Base-by-base conservation (phyloP, 179 eudicot species). In the Amaranthus tricolor region DNA sequence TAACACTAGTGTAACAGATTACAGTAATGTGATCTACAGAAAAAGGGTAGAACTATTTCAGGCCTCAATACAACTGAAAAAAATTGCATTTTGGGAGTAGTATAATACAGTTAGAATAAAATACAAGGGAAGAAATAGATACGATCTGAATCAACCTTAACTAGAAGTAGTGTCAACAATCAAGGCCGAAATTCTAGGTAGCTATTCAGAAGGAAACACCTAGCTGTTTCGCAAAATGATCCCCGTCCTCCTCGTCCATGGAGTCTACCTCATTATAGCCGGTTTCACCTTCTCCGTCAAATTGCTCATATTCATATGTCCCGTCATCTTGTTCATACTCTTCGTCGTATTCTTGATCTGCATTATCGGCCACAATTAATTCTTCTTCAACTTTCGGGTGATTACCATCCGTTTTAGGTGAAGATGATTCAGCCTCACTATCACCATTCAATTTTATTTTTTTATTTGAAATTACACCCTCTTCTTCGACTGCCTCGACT, bases 161-260 rank as follows among this genome's bases (percentile, higher is more conserved):
- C 66, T 54, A 77, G 77, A 73, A 77, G 62, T 45, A 78, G 16
- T 6, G 31, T 45, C 45, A 19, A 43, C 14, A 31, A 73, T 10
- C 66, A 71, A 64, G 45, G 59, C 20, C 6, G 47, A 43, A 24
- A 60, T 10, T 52, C 47, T 31, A 55, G 40, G 40, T 4, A 31
- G 40, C 40, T 31, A 24, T 75, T 73, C 54, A 85, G 79, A 85
- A 83, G 80, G 87, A 84, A 56, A 90, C 93, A 9, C 97, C 97
- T 50, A 92, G 89, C 77, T 85, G 89, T 87, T 88, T 92, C 21
- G 96, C 94, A 65, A 91, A 91, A 74, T 89, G 93, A 72, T 92
- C 96, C 6, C 83, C 92, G 67, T 93, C 94, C n/a, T 92, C 97
- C 2, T 86, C 91, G 40, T 87, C 96, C 81, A 85, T 68, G 75